Conservation (phyloP, 495 filamentous ascomycete species). For the Monascus purpureus region DNA sequence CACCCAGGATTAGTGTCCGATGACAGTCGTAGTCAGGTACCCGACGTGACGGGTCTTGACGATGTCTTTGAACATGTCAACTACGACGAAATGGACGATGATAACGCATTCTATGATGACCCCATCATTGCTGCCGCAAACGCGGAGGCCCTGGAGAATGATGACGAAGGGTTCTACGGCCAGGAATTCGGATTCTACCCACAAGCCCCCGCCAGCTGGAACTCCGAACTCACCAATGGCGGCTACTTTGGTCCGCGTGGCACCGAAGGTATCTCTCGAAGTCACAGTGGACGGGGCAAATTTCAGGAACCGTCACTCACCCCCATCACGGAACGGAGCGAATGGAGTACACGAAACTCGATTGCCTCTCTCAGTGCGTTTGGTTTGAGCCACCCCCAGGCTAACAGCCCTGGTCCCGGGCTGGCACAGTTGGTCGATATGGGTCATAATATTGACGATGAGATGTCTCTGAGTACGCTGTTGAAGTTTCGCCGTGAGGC, state of each 20-base stretch:
- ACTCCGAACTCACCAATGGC: slow-evolving; percentile 51
- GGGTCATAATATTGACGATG: slow-evolving; percentile 45
- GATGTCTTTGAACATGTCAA: slow-evolving; percentile 41
- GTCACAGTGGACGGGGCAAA: slow-evolving; percentile 52
- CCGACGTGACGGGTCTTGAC: slow-evolving; percentile 20
- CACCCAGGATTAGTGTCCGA: slow-evolving; percentile 37
- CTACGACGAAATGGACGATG: slow-evolving; percentile 34
- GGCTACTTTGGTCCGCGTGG: slow-evolving; percentile 80
- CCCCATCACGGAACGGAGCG: slow-evolving; percentile 89
- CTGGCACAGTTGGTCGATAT: slow-evolving; percentile 61
- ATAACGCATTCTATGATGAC: slow-evolving; percentile 63
- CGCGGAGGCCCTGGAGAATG: slow-evolving; percentile 80
- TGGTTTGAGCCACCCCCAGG: slow-evolving; percentile 25
- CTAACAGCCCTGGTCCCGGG: slow-evolving; percentile 40
- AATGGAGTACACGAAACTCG: slow-evolving; percentile 90
- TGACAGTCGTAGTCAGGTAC: slow-evolving; percentile 28
- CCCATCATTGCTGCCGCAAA: slow-evolving; percentile 90
- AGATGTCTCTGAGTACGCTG: slow-evolving; percentile 57
- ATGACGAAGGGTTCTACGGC: slow-evolving; percentile 87
- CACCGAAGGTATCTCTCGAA: slow-evolving; percentile 47
- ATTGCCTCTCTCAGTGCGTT: slow-evolving; percentile 60
- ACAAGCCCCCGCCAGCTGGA: slow-evolving; percentile 33
- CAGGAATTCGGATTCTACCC: slow-evolving; percentile 98
- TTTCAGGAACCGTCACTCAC: slow-evolving; percentile 83
- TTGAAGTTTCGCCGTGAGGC: slow-evolving; percentile 59